These are phyloP conservation scores for Colletotrichum euphorbiae DNA, from an alignment of 2,329 filamentous ascomycete species.

Conservation along the genomic window DNA sequence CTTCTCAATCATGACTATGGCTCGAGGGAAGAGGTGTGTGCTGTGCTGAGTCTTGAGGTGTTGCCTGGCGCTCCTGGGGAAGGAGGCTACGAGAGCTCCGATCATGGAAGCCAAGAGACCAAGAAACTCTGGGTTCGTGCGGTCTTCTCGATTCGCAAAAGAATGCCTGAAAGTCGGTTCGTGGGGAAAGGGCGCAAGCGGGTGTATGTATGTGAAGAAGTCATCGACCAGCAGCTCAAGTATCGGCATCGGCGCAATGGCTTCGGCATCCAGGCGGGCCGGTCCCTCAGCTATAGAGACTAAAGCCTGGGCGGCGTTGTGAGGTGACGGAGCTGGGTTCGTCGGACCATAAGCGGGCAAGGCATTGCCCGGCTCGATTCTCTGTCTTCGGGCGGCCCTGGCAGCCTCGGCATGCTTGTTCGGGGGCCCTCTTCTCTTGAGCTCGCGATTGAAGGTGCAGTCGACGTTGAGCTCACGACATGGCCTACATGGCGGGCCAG, in stretches of 20 bases:
- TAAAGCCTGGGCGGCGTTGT: conserved; percentile 61
- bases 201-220: conserved; percentile 86
- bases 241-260: conserved; percentile 76
- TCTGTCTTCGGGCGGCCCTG: conserved; percentile 62
- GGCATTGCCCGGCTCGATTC: conserved; percentile 48
- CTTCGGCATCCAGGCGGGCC: conserved; percentile 68
- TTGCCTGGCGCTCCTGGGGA: conserved; percentile 76
- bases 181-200: conserved; percentile 81
- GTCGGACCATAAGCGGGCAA: conserved; percentile 26
- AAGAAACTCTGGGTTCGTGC: conserved; percentile 74
- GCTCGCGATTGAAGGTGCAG: conserved; percentile 68
- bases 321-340: conserved; percentile 53
- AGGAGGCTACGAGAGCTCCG: conserved; percentile 78
- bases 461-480: conserved; percentile 68
- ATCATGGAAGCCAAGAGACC: conserved; percentile 81
- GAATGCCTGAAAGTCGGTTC: conserved; percentile 80
- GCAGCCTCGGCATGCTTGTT: conserved; percentile 70
- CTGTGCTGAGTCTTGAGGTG: conserved; percentile 76
- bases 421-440: conserved; percentile 68
- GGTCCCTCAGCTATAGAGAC: conserved; percentile 57
- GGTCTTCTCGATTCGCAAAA: conserved; percentile 75
- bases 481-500: conserved; percentile 66
- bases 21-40: conserved; percentile 74
- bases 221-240: conserved; percentile 80
- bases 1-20: conserved; percentile 75